Base-by-base conservation (phyloP, 108 stramenopile species). In the Skeletonema marinoi region DNA sequence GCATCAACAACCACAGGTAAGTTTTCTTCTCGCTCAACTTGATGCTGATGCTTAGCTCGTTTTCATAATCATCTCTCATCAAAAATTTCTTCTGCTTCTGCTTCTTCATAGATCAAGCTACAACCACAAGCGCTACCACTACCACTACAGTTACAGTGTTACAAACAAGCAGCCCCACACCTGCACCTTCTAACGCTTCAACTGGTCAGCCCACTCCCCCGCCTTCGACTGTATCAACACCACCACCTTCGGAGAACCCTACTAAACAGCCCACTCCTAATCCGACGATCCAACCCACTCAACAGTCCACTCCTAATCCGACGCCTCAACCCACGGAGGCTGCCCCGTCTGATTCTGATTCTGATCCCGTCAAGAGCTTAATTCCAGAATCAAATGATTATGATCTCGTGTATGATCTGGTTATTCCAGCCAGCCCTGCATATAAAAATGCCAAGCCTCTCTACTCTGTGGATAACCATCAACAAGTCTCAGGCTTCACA, bases 371-470 rank as follows among this genome's bases (percentile, higher is more conserved):
- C 21, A 29, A 29, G 25, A 25, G 25, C 58, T 29, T 29, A 25
- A 59, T 59, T 29, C 58, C 58, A 25, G 58, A 59, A 7, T 6
- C 58, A 29, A 29, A 59, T 29, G 58, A 8, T 29, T 59, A 59
- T 29, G 58, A 59, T 29, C 58, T 59, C 58, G 58, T 59, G 58
- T 59, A 59, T 29, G 58, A 6, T 59, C 58, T 59, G 25, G 58
- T 1, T 29, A 59, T 59, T 29, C 58, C 58, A 59, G 29, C 1
- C 58, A 59, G 8, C 29, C 58, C 58, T 29, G 58, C 58, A 7
- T 59, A 59, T 29, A 1, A 1, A 59, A 6, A 7, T 25, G 58
- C 58, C 29, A 29, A 25, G 29, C 58, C 58, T 59, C 58, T 29
- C 25, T 59, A 59, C 58, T 59, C 58, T 29, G 58, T 59, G 25